Evolutionary conservation across 2,329 filamentous ascomycete genomes (phyloP), one percentile per base, ranked within the genome.

Genomic region (Neonectria punicea): DNA sequence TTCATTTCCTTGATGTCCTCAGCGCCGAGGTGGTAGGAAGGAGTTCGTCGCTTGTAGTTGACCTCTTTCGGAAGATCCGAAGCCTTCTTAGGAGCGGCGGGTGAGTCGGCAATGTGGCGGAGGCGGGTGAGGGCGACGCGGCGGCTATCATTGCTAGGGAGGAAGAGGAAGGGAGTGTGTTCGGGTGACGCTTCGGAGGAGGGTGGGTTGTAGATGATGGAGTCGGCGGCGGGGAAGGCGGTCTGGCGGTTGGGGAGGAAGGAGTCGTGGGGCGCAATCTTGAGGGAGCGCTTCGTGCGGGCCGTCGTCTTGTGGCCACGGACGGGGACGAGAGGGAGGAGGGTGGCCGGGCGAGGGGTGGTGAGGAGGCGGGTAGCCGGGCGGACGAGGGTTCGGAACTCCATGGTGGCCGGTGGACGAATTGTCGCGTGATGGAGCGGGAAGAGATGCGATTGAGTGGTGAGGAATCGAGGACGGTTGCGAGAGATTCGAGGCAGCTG

Each of bases 161-260:
- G 84, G 79, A 91, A 91, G 75, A 89, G 86, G 79, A 89, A 85
- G 61, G 89, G 89, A n/a, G 89, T 91, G 80, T 90, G 86, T 73
- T 83, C 84, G 62, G 89, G 87, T n/a, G 86, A 85, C 3, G 85
- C 80, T 61, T 83, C 80, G 10, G 86, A 82, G 16, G 85, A 79
- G 28, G 86, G 86, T 44, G 86, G 86, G 79, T 87, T 88, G 80
- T 86, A 88, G 75, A 88, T 82, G 74, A 88, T 84, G 69, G 79
- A 74, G 67, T 78, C 74, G 69, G 72, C 71, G 69, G 73, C 71
- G 46, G 77, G 69, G 62, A 77, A 76, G 39, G 76, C 65, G 44
- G 69, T 46, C 49, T 73, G 66, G 56, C 78, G 76, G 67, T 75
- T 79, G 68, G 76, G 80, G 44, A 87, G 79, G 78, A 91, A 90